Conservation (phyloP, 208 protist species). For the Leishmania arabica region DNA sequence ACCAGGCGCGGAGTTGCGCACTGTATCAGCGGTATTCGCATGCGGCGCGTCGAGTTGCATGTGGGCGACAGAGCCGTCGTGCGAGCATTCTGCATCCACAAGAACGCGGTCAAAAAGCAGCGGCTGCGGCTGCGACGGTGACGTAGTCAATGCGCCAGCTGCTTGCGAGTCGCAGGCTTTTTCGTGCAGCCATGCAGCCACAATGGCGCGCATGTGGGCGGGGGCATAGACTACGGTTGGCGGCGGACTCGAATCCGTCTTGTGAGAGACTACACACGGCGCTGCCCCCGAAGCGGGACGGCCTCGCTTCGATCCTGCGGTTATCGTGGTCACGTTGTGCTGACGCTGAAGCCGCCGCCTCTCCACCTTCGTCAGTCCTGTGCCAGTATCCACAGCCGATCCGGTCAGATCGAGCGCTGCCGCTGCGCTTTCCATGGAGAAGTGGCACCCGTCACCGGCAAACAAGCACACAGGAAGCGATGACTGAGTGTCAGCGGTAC, state of each 20-base stretch:
- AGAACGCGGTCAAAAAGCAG: constrained; percentile 80
- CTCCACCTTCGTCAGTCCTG: constrained; percentile 37
- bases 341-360: constrained; percentile 19
- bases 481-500: not conserved
- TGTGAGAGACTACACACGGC: not conserved
- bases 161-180: not conserved
- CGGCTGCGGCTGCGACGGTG: not conserved
- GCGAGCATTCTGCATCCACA: constrained; percentile 92
- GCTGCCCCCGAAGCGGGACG: not conserved
- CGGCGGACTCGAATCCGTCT: not conserved
- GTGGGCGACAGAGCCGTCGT: constrained; percentile 87
- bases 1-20: not conserved
- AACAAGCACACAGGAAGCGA: constrained; percentile 47
- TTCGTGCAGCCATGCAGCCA: constrained; percentile 1
- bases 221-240: constrained; percentile 31
- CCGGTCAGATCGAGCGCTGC: constrained; percentile 24
- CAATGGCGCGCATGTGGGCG: not conserved
- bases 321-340: not conserved
- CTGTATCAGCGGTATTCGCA: not conserved
- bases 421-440: constrained; percentile 19
- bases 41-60: constrained; percentile 33
- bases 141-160: not conserved
- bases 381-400: constrained; percentile 7
- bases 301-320: constrained; percentile 7
- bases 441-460: constrained; percentile 46